These are phyloP conservation scores for Ascochyta lentis DNA, from an alignment of 2,329 filamentous ascomycete species.

Conservation along the genomic window DNA sequence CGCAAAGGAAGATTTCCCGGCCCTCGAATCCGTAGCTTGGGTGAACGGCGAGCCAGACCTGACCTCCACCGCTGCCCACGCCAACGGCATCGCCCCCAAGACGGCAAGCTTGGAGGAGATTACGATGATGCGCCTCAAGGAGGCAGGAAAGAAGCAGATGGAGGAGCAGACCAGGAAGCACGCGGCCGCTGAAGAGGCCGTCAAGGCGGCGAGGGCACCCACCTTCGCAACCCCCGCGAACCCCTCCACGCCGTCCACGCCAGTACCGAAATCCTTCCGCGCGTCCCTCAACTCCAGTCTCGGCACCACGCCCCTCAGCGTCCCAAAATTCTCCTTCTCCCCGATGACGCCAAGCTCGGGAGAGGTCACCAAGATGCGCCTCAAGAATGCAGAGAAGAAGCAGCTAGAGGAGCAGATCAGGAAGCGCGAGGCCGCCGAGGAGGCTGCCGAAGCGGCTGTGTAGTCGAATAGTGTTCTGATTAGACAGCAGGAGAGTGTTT, in stretches of 20 bases:
- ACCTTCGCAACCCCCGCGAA: too few relatives aligned
- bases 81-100: conserved; percentile 18
- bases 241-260: conserved; percentile 25
- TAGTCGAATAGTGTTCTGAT: too few relatives aligned
- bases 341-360: conserved; percentile 47
- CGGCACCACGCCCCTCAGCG: conserved; percentile 30
- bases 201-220: too few relatives aligned
- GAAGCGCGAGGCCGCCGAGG: conserved; percentile 42
- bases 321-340: conserved; percentile 53
- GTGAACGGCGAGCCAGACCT: conserved; percentile 61
- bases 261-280: conserved; percentile 36
- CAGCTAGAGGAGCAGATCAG: conserved; percentile 54
- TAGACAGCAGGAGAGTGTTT: too few relatives aligned
- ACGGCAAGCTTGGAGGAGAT: too few relatives aligned
- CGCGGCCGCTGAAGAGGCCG: too few relatives aligned
- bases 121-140: too few relatives aligned
- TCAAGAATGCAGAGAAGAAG: conserved; percentile 54
- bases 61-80: conserved; percentile 17
- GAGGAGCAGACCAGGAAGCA: neutral
- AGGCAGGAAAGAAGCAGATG: neutral
- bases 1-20: conserved; percentile 54
- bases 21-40: conserved; percentile 63
- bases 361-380: conserved; percentile 54
- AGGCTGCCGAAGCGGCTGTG: too few relatives aligned
- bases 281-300: conserved; percentile 28